Percentiles rank a stretch among this genome's conserved stretches.
Conservation (phyloP, 768 basidiomycete genomes). For the Candolleomyces eurysporus region DNA sequence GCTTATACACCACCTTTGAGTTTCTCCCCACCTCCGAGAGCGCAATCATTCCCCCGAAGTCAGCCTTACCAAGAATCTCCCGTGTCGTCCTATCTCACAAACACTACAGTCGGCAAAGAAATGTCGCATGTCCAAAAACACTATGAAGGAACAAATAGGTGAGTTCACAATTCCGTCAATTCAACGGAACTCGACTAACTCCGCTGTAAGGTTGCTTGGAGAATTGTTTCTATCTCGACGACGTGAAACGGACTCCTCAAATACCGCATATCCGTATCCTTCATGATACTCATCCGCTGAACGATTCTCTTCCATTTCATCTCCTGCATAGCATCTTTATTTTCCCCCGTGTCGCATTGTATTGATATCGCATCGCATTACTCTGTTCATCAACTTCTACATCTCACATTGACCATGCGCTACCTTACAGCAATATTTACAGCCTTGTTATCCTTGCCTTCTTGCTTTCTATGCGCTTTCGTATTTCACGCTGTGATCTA, state of each 20-base stretch:
- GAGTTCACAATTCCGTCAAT: slow-evolving; percentile 9
- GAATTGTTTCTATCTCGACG: slow-evolving; percentile 65
- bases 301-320: background rate
- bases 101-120: slow-evolving; percentile 32
- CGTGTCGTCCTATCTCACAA: background rate
- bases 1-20: background rate
- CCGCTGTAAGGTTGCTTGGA: slow-evolving; percentile 51
- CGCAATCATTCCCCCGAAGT: background rate
- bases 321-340: background rate
- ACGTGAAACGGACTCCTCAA: slow-evolving; percentile 34
- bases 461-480: no score
- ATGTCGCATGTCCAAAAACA: slow-evolving; percentile 48
- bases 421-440: no score
- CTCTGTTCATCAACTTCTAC: slow-evolving; percentile 2
- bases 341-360: slow-evolving; percentile 2
- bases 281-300: slow-evolving; percentile 5
- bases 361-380: no score
- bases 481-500: no score
- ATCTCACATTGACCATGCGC: background rate
- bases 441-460: no score
- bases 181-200: background rate
- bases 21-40: background rate
- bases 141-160: slow-evolving; percentile 69
- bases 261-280: slow-evolving; percentile 1
- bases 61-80: background rate